Evolutionary conservation across 768 basidiomycete species (phyloP).

Genomic region (Floccularia luteovirens): DNA sequence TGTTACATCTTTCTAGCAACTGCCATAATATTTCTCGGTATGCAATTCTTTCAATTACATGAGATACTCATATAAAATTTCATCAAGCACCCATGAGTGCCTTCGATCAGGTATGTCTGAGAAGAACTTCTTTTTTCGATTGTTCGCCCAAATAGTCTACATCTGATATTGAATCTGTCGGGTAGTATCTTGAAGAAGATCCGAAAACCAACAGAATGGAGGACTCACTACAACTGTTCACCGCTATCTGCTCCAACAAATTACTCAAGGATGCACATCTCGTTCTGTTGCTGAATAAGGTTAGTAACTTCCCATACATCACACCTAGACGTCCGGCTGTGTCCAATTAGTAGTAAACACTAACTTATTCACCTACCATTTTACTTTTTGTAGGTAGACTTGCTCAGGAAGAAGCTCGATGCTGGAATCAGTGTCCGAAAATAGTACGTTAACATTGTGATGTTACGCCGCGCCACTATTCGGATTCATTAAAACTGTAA

Average conservation of each 20-base stretch:
- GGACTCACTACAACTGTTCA: conserved; percentile 77
- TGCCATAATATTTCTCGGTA: conserved; percentile 73
- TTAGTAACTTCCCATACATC: conserved; percentile 18
- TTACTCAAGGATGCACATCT: conserved; percentile 67
- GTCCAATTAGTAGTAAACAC: not conserved
- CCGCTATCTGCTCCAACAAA: conserved; percentile 66
- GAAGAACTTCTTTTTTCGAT: conserved; percentile 1
- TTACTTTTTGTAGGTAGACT: conserved; percentile 45
- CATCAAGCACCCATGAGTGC: conserved; percentile 69
- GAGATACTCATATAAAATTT: not conserved
- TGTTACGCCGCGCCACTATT: conserved; percentile 2
- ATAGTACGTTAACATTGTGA: conserved; percentile 46
- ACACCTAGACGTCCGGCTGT: not conserved
- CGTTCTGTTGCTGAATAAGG: conserved; percentile 77
- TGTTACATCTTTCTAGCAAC: conserved; percentile 38
- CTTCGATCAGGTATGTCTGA: conserved; percentile 63
- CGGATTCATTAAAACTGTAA: not conserved
- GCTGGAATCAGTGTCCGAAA: conserved; percentile 62
- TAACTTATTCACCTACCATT: not conserved
- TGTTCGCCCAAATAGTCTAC: not conserved
- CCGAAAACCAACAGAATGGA: conserved; percentile 71
- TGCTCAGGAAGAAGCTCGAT: conserved; percentile 65
- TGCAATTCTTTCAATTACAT: not conserved
- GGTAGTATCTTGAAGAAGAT: conserved; percentile 80
- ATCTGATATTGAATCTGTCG: conserved; percentile 2